Conservation (phyloP, 345 rosid species). For the Corchorus olitorius region DNA sequence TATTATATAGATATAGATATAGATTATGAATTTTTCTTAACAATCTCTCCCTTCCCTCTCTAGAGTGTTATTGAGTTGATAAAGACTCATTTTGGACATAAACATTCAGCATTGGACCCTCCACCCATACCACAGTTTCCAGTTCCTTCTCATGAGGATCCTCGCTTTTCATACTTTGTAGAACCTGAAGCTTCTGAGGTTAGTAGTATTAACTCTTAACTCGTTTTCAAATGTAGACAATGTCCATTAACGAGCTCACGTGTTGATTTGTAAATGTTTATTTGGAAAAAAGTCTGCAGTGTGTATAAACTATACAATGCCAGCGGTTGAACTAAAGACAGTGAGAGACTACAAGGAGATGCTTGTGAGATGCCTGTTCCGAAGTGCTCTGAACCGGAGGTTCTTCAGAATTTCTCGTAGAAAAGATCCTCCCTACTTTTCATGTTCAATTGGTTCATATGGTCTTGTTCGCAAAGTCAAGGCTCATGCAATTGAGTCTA, state of each 20-base stretch:
- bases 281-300: slow-evolving; percentile 67
- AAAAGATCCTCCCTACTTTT: slow-evolving; percentile 80
- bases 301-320: slow-evolving; percentile 82
- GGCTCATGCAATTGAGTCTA: slow-evolving; percentile 74
- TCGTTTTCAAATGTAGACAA: neutral
- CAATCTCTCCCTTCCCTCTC: slow-evolving; percentile 9
- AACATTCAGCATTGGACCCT: slow-evolving; percentile 42
- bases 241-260: neutral
- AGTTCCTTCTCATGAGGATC: slow-evolving; percentile 78
- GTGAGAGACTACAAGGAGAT: slow-evolving; percentile 75
- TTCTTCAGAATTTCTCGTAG: slow-evolving; percentile 77
- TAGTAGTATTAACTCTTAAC: slow-evolving; percentile 28
- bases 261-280: slow-evolving; percentile 11
- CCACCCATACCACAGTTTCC: slow-evolving; percentile 57
- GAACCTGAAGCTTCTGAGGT: slow-evolving; percentile 96
- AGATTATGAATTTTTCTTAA: slow-evolving; percentile 15
- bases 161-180: slow-evolving; percentile 75
- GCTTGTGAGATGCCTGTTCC: slow-evolving; percentile 82
- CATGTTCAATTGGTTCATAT: slow-evolving; percentile 85
- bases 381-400: slow-evolving; percentile 82
- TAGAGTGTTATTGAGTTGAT: slow-evolving; percentile 84
- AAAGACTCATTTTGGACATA: slow-evolving; percentile 68
- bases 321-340: slow-evolving; percentile 65
- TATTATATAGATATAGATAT: too few species aligned
- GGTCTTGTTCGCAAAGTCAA: slow-evolving; percentile 66